Evolutionary conservation across 768 basidiomycete genomes (phyloP).

Genomic region (Coprinopsis sp.): DNA sequence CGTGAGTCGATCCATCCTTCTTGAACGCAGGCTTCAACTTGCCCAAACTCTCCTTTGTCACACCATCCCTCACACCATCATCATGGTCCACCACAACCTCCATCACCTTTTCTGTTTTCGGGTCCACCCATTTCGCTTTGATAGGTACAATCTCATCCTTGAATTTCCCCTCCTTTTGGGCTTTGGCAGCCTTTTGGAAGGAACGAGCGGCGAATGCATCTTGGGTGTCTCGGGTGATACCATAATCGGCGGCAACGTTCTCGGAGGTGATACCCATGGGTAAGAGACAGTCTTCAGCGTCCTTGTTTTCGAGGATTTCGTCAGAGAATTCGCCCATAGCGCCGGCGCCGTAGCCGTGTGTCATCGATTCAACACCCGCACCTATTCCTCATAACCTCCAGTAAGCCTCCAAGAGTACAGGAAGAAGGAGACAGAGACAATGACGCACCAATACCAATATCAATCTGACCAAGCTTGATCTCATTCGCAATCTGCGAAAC

Average conservation of each 20-base stretch:
- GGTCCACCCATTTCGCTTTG: constrained; percentile 62
- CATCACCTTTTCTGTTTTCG: constrained; percentile 64
- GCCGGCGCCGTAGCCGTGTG: constrained; percentile 61
- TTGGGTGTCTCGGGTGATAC: constrained; percentile 67
- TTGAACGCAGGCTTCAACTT: constrained; percentile 87
- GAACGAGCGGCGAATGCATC: constrained; percentile 83
- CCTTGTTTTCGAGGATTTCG: constrained; percentile 56
- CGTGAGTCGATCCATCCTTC: constrained; percentile 73
- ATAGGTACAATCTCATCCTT: constrained; percentile 81
- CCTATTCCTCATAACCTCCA: constrained; percentile 40
- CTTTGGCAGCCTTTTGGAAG: constrained; percentile 78
- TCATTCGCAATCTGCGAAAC: constrained; percentile 79
- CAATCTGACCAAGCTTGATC: constrained; percentile 76
- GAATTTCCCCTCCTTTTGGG: constrained; percentile 79
- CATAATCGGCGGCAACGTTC: constrained; percentile 78
- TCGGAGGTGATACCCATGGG: constrained; percentile 96
- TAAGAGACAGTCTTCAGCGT: constrained; percentile 76
- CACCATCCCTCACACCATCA: constrained; percentile 83
- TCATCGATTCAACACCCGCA: constrained; percentile 91
- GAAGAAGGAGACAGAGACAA: neutral
- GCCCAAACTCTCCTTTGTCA: constrained; percentile 68
- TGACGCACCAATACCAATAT: constrained; percentile 78
- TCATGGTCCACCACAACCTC: constrained; percentile 73
- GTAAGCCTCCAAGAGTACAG: constrained; percentile 4
- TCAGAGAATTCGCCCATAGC: constrained; percentile 59